Base-by-base conservation (phyloP, 192 early-diverging fungal species). In the Coemansia sp. region DNA sequence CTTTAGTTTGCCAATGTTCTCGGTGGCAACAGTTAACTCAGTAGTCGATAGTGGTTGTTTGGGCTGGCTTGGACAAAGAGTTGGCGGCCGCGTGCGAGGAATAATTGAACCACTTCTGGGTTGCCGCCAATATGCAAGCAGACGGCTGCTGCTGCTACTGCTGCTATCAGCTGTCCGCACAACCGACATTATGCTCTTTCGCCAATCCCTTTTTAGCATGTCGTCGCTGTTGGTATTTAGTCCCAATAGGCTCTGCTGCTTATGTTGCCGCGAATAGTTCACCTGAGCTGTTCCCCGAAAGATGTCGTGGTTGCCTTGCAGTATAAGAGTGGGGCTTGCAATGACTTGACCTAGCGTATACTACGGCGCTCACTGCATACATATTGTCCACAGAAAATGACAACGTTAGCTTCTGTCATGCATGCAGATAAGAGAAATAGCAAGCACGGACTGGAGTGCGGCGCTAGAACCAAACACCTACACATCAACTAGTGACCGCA, bases 331-430 rank as follows among this genome's bases (percentile, higher is more conserved):
- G 8, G 65, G 68, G 30, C 69, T 78, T 19, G 65, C 76, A 13
- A 78, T 25, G 23, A 64, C n/a, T 40, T 70, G 64, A 25, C 76
- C 76, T 17, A 78, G n/a, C 18, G 76, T 64, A 25, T 68, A 78
- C 75, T 77, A 77, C 25, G 40, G 18, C 7, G 21, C 8, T 30
- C 17, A 15, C n/a, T 14, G 45, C 5, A 8, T 15, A 42, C 8
- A 25, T 15, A 30, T 29, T 23, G 40, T 3, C 8, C 19, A 18
- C 21, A 19, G 25, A 11, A 15, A 13, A 30, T 29, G 26, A n/a
- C n/a, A n/a, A n/a, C n/a, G n/a, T n/a, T n/a, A n/a, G n/a, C n/a
- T n/a, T n/a, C n/a, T n/a, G n/a, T n/a, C n/a, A n/a, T n/a, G n/a
- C n/a, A n/a, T n/a, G n/a, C n/a, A n/a, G n/a, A n/a, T n/a, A n/a